Conservation (phyloP, 148 eudicot genomes). For the Cornus suecica region DNA sequence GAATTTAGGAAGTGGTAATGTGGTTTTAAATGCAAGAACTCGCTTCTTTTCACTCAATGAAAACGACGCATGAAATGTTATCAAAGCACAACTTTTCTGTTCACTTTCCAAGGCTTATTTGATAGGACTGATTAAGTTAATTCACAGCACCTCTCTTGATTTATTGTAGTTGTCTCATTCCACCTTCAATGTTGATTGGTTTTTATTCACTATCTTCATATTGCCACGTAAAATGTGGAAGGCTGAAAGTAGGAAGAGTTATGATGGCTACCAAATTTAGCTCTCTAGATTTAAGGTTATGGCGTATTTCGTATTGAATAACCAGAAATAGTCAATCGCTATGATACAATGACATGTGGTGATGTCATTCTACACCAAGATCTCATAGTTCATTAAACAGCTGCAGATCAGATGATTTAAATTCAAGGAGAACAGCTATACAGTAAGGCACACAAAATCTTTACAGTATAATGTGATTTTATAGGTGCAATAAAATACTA, state of each 20-base stretch:
- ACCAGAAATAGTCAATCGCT: too few relatives aligned
- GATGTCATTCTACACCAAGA: too few relatives aligned
- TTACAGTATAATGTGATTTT: background rate
- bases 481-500: background rate
- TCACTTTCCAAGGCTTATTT: background rate
- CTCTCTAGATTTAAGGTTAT: background rate
- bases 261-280: background rate
- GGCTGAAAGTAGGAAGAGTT: background rate
- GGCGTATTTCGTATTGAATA: too few relatives aligned
- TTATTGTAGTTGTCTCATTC: background rate
- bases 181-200: background rate
- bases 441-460: background rate
- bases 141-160: background rate
- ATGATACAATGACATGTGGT: too few relatives aligned
- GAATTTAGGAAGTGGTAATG: background rate
- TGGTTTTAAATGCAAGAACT: background rate
- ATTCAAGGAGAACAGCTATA: background rate
- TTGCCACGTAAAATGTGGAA: background rate
- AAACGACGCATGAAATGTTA: background rate
- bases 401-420: background rate
- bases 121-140: background rate
- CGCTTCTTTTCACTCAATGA: background rate
- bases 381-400: background rate
- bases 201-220: background rate
- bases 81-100: background rate